Evolutionary conservation across 371 early-diverging fungal genomes (phyloP).

Genomic region (Capillidium heterosporum): DNA sequence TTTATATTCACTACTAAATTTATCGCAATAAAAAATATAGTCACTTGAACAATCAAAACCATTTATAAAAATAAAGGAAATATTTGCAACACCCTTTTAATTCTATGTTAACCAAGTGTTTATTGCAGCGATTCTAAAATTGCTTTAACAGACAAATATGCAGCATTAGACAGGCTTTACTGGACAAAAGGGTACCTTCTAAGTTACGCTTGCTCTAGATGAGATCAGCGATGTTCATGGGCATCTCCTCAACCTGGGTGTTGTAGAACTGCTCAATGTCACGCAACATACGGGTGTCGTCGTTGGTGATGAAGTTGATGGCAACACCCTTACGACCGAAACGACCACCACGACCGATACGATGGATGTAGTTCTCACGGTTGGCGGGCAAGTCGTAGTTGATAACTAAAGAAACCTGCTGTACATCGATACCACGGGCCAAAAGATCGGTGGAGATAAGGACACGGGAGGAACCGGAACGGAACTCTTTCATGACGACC

Average conservation of each 20-base stretch:
- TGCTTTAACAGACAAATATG: no score
- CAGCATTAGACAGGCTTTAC: no score
- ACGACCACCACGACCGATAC: constrained; percentile 98
- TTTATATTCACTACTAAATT: no score
- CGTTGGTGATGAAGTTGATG: constrained; percentile 93
- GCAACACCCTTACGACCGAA: constrained; percentile 99
- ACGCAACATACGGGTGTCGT: constrained; percentile 83
- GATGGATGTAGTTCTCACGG: constrained; percentile 94
- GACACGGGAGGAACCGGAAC: constrained; percentile 83
- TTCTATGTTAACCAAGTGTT: no score
- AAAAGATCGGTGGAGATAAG: constrained; percentile 96
- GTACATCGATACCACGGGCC: constrained; percentile 99
- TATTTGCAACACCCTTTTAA: no score
- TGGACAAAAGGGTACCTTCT: no score
- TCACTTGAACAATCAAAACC: no score
- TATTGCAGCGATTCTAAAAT: no score
- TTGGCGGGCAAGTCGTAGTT: constrained; percentile 96
- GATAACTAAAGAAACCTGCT: constrained; percentile 96
- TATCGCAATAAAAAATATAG: no score
- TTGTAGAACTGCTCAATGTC: constrained; percentile 92
- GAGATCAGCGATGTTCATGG: constrained; percentile 71
- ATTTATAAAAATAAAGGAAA: no score
- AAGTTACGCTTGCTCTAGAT: no score
- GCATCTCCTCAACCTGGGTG: constrained; percentile 94
- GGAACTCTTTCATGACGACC: constrained; percentile 94